Evolutionary conservation across 306 rosid genomes (phyloP), one percentile per base, ranked within the genome.

Genomic region (Casuarina glauca): DNA sequence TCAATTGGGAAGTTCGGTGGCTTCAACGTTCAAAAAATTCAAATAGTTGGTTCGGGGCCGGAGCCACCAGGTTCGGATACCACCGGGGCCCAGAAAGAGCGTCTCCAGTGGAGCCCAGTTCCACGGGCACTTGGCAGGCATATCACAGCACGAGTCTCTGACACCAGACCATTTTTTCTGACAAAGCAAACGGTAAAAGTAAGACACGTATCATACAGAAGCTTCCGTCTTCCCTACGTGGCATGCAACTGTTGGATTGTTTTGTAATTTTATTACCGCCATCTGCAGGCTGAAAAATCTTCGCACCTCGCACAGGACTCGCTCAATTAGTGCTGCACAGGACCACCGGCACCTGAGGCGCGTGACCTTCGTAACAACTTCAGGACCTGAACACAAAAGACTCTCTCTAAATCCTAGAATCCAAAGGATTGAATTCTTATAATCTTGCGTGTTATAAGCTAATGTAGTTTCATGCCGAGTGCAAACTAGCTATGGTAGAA

Each of bases 1-100:
- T 79, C 83, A 84, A 62, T 68, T 78, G 35, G 0, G 5, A 9
- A n/a, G 3, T 16, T 43, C 10, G 26, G 49, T 69, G 26, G 53
- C 79, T 42, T 63, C 85, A 90, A 90, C 93, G 93, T 88, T 90
- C 90, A 75, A 88, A 88, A 89, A 80, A 73, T 92, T 92, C 89
- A 87, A 92, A 92, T 87, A 0, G 17, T 6, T 53, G 74, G 81
- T 55, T 71, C 82, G 90, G 87, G 6, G 8, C 87, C 89, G 57
- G 44, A 87, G 76, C 89, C 19, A 44, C 4, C 4, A 84, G 94
- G 83, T 58, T 55, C 53, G 91, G 88, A 38, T 0, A 19, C 43
- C 4, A 76, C 17, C 6, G 35, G 41, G 90, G 89, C 75, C 91
- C 93, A 88, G 86, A n/a, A 2, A 72, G 90, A 70, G 88, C 86